Evolutionary conservation across 2,329 filamentous ascomycete genomes (phyloP).

Genomic region (Calonectria pseudoreteaudii): DNA sequence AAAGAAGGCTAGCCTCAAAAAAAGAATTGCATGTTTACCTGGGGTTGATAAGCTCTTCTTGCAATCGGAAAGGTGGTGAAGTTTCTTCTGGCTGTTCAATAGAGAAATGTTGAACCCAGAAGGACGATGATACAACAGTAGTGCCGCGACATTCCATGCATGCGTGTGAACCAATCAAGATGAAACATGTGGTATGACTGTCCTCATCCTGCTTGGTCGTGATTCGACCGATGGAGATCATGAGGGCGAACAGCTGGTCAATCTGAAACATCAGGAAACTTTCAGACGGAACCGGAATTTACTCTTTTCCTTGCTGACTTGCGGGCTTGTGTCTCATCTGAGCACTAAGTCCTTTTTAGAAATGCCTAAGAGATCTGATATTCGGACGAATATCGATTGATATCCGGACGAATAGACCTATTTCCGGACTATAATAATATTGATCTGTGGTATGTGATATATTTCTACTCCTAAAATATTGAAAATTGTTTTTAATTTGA

Average conservation of each 20-base stretch:
- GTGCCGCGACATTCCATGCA: neutral
- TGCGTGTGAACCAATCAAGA: neutral
- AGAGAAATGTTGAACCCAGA: neutral
- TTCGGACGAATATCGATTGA: too few species aligned
- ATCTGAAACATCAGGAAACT: neutral
- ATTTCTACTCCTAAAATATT: too few species aligned
- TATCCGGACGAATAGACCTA: too few species aligned
- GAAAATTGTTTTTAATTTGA: too few species aligned
- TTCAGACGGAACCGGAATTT: neutral
- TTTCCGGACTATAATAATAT: too few species aligned
- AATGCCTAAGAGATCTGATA: too few species aligned
- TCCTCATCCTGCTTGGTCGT: neutral
- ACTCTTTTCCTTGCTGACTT: neutral
- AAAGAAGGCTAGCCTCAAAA: neutral
- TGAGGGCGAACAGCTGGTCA: neutral
- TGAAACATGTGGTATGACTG: neutral
- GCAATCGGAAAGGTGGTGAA: neutral
- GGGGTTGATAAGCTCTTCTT: neutral
- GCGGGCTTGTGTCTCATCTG: too few species aligned
- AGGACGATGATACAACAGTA: neutral
- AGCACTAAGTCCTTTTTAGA: neutral
- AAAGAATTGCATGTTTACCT: neutral
- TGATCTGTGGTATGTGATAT: too few species aligned
- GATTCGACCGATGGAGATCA: neutral
- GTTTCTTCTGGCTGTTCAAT: neutral